Evolutionary conservation across 2,329 filamentous ascomycete species (phyloP).

Genomic region (Aureobasidium sp.): DNA sequence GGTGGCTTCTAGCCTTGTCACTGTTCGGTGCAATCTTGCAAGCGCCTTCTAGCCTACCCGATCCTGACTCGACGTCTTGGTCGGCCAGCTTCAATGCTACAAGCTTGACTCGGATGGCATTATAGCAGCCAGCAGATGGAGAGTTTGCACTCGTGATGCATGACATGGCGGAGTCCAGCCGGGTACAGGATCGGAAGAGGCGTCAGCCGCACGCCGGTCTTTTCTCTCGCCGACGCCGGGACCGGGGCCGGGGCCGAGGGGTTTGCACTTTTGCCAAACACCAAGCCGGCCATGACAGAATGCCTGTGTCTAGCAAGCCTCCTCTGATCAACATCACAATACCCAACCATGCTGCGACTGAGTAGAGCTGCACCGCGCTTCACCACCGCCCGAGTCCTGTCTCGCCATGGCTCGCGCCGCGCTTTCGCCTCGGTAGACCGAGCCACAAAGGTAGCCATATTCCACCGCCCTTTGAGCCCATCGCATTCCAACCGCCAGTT

Average conservation of each 20-base stretch:
- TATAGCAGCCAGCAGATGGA: not conserved
- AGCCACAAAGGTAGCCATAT: not conserved
- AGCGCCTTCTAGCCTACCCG: not conserved
- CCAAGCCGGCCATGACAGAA: not conserved
- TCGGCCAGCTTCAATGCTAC: not conserved
- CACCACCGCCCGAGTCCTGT: not conserved
- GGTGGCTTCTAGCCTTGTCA: not conserved
- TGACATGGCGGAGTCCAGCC: not conserved
- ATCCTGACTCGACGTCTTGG: not conserved
- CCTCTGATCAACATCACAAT: not conserved
- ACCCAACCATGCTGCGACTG: conserved; percentile 4
- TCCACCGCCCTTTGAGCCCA: not conserved
- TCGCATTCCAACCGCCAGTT: conserved; percentile 8
- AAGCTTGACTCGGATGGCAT: not conserved
- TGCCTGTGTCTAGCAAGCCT: not conserved
- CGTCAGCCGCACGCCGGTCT: not conserved
- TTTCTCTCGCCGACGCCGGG: not conserved
- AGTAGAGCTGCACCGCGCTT: conserved; percentile 2
- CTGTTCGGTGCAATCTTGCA: no score
- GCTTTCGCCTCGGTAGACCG: not conserved
- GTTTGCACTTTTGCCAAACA: not conserved
- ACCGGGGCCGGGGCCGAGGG: not conserved
- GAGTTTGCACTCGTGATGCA: not conserved
- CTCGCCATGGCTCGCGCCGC: not conserved
- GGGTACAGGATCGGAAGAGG: not conserved